Evolutionary conservation across 108 stramenopile genomes (phyloP), one percentile per base, ranked within the genome.

Genomic region (Skeletonema marinoi): DNA sequence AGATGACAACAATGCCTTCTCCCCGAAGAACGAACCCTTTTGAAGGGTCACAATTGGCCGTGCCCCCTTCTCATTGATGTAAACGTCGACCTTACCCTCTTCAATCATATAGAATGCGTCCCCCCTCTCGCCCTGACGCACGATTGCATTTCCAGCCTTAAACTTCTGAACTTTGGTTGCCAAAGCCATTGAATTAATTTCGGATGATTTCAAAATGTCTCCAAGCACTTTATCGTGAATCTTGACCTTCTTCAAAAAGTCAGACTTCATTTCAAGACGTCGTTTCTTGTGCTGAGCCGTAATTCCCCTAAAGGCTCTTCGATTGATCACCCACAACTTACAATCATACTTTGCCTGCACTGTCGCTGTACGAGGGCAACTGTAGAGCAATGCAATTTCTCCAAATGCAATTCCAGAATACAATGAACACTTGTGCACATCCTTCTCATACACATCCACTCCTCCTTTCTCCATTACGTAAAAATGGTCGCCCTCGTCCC

Each of bases 331-430:
- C 91, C 91, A 92, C 21, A 90, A 56, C 51, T 82, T 74, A 65
- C 83, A 81, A 21, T 82, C 87, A 10, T 46, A 32, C 33, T 69
- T 72, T 29, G 88, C 60, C 29, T 78, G 76, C 46, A 92, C 78
- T 48, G 89, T 88, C 10, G 93, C 95, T 29, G 89, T 80, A 6
- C 92, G 82, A 6, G 93, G 91, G 50, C 85, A 90, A 56, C 88
- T 81, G 85, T 94, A 94, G 73, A 96, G 75, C 59, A 96, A 68
- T 13, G 93, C 90, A 36, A 96, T 90, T 80, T 96, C 95, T 30
- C 95, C 95, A 76, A 96, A 94, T 60, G 84, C 86, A 39, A 77
- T 74, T 0, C 88, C 89, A 30, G 75, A 72, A 64, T 73, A 66
- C 42, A 85, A 32, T 17, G 71, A 65, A 31, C 76, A 68, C 61